Percentiles rank a stretch among this genome's conserved stretches.
phyloP scores from a whole-genome alignment of 2,329 filamentous ascomycete species.

The Malbranchea cinnamomea region DNA sequence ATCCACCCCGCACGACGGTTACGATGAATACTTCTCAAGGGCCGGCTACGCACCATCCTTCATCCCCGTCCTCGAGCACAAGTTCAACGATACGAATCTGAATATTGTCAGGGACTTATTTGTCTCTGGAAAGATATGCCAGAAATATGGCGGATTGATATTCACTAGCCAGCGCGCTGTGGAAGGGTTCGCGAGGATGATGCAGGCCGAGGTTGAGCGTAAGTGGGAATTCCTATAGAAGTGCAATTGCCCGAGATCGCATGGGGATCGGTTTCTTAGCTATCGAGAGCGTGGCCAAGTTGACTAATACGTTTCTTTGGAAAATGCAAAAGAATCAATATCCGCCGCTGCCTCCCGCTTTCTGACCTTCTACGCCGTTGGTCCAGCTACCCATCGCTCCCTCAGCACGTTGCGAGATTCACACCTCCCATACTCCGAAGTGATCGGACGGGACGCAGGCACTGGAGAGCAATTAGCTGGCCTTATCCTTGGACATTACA shows the following conservation, averaged over 20 bases:
- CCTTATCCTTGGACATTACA: conserved; percentile 69
- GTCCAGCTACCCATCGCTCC: conserved; percentile 45
- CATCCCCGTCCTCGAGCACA: conserved; percentile 33
- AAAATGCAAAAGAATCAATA: conserved; percentile 5
- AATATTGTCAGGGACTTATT: conserved; percentile 21
- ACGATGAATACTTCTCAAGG: conserved; percentile 29
- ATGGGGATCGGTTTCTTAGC: no score
- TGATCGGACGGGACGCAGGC: conserved; percentile 69
- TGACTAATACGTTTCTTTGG: no score
- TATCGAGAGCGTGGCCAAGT: no score
- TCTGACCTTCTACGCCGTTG: conserved; percentile 32
- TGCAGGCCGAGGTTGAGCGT: conserved; percentile 18
- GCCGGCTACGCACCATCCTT: conserved; percentile 23
- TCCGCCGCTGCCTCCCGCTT: conserved; percentile 12
- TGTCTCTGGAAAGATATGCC: conserved; percentile 16
- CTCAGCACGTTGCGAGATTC: conserved; percentile 38
- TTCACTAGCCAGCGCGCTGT: conserved; percentile 36
- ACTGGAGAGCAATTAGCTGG: conserved; percentile 67
- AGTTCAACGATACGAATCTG: conserved; percentile 24
- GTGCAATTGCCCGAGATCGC: no score
- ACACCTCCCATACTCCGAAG: conserved; percentile 36
- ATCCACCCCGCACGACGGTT: conserved; percentile 30
- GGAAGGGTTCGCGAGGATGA: conserved; percentile 27
- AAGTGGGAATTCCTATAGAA: conserved; percentile 9
- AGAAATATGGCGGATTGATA: conserved; percentile 32